Base-by-base conservation (phyloP, 2,329 filamentous ascomycete genomes). In the Ampelomyces quisqualis region DNA sequence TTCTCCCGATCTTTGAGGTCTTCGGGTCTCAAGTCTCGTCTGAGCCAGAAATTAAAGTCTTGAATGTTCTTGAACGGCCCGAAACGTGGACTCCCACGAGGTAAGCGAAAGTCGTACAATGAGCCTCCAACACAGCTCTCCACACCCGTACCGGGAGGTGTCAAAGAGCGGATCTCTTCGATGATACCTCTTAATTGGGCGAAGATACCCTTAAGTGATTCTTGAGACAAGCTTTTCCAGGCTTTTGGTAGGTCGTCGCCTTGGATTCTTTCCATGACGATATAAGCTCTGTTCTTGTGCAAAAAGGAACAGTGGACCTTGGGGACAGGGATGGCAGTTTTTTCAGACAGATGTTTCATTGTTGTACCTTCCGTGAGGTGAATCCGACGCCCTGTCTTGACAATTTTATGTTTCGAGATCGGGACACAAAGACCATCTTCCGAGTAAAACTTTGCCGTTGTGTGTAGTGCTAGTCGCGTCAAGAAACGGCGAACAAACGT, bases 271-370 rank as follows among this genome's bases (percentile, higher is more conserved):
- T 66, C 53, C 74, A 77, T 78, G 2, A 77, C 62, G 27, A 77
- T 75, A 48, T 74, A 74, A 0, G 70, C 64, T 3, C 51, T 48
- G 15, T 66, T 67, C 10, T 68, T 67, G 45, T 68, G 62, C 2
- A 64, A 40, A 36, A 77, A 77, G 18, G 72, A 63, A 44, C 65
- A 74, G 45, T 73, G 61, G 2, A 77, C 61, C 10, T 68, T 67
- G 1, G 75, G 74, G 0, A 76, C 68, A 2, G 74, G 73, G 18
- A 77, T 65, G 3, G 59, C 56, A 6, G 72, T 76, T 27, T 72
- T 58, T 17, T 59, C 27, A n/a, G 65, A 55, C 24, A 76, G 44
- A 38, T 68, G 73, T 15, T 60, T 47, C 62, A 76, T 71, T 2
- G 71, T 60, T 26, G 57, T 54, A 19, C 65, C 72, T 55, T 75